These are phyloP conservation scores for Oryza meyeriana DNA, from an alignment of 176 grass and related monocot species.

Conservation along the genomic window DNA sequence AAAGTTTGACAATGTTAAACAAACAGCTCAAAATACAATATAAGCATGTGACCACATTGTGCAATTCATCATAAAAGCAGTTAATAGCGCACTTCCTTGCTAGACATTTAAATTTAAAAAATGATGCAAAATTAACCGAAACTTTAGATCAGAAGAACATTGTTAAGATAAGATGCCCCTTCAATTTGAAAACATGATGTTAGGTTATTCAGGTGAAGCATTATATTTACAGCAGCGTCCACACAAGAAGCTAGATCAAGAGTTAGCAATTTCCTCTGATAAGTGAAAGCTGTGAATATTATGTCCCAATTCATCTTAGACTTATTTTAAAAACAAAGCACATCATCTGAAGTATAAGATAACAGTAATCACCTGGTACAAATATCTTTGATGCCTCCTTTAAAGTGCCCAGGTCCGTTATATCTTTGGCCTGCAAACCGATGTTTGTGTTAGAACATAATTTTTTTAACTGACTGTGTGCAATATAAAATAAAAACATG, in stretches of 20 bases:
- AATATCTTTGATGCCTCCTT: slow-evolving; percentile 97
- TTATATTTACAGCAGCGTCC: background rate
- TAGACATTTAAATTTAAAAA: background rate
- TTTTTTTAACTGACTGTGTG: background rate
- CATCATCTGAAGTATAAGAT: slow-evolving; percentile 24
- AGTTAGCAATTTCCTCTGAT: background rate
- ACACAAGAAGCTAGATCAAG: background rate
- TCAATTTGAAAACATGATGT: background rate
- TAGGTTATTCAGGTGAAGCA: background rate
- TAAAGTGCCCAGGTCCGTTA: slow-evolving; percentile 79
- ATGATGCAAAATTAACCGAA: slow-evolving; percentile 16
- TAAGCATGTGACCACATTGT: background rate
- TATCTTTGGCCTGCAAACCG: slow-evolving; percentile 77
- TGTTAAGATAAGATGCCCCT: background rate
- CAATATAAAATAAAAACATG: slow-evolving; percentile 19
- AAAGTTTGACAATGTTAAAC: background rate
- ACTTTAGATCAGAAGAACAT: background rate
- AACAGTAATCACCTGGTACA: slow-evolving; percentile 70
- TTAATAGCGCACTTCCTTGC: background rate
- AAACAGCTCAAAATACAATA: background rate
- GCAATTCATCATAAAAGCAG: slow-evolving; percentile 6
- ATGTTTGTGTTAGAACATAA: slow-evolving; percentile 36
- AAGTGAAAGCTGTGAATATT: background rate
- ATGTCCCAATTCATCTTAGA: slow-evolving; percentile 2
- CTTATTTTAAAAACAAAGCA: background rate